Evolutionary conservation across 805 yeast species (phyloP).

Genomic region (Kodamaea kaohsiungensis): DNA sequence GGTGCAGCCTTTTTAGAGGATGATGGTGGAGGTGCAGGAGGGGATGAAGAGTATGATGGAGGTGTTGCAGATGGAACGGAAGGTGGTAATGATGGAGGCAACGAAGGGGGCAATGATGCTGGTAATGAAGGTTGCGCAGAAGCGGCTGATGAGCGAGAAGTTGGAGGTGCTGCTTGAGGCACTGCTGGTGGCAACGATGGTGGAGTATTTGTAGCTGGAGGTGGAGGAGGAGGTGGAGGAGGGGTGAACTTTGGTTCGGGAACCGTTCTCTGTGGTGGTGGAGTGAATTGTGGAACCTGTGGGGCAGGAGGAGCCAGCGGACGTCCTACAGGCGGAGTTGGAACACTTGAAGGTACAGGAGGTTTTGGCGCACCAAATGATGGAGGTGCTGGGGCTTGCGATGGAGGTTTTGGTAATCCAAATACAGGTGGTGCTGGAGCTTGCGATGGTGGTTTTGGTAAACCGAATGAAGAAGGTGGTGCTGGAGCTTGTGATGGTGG

Average conservation of each 20-base stretch:
- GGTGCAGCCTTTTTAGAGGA: constrained; percentile 32
- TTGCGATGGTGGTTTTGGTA: constrained; percentile 3
- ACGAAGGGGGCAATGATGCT: constrained; percentile 19
- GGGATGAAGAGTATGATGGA: constrained; percentile 10
- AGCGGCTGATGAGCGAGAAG: constrained; percentile 18
- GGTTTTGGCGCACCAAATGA: constrained; percentile 9
- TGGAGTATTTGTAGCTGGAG: neutral
- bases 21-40: constrained; percentile 30
- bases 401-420: constrained; percentile 17
- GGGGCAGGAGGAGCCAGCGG: constrained; percentile 8
- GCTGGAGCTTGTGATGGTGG: constrained; percentile 16
- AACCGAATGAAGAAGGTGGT: constrained; percentile 5
- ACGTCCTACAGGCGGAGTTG: constrained; percentile 10
- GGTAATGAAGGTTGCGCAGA: constrained; percentile 18
- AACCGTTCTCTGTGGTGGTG: constrained; percentile 10
- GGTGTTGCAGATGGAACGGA: constrained; percentile 16
- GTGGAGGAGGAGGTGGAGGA: constrained; percentile 15
- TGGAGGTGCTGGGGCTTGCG: constrained; percentile 21
- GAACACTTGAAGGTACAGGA: constrained; percentile 22
- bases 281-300: constrained; percentile 9
- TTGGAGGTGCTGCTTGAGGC: constrained; percentile 17
- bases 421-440: constrained; percentile 4
- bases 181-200: constrained; percentile 25
- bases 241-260: constrained; percentile 4
- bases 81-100: constrained; percentile 13